These are phyloP conservation scores for Seiridium cupressi DNA, from an alignment of 2,329 filamentous ascomycete species.

Conservation along the genomic window DNA sequence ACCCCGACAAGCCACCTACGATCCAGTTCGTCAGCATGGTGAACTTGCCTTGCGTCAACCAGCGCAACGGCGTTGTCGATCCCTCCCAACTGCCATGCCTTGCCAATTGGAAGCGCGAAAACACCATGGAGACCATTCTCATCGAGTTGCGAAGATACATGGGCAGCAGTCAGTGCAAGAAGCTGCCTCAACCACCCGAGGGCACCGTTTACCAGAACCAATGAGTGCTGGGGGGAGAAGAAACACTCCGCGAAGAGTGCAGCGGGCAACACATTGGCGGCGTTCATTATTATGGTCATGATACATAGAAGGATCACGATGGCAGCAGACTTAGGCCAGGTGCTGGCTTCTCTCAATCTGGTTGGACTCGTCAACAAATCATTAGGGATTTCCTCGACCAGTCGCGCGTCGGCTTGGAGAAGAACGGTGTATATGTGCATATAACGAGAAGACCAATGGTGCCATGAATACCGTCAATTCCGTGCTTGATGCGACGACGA, in stretches of 20 bases:
- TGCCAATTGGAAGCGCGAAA: conserved; percentile 85
- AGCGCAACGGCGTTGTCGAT: conserved; percentile 79
- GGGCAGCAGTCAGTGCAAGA: conserved; percentile 89
- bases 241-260: not conserved
- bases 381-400: too few relatives aligned
- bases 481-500: too few relatives aligned
- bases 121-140: conserved; percentile 91
- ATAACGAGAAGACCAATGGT: too few relatives aligned
- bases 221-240: not conserved
- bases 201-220: conserved; percentile 51
- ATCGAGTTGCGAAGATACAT: conserved; percentile 90
- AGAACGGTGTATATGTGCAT: too few relatives aligned
- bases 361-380: too few relatives aligned
- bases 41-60: conserved; percentile 93
- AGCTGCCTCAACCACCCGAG: conserved; percentile 90
- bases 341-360: too few relatives aligned
- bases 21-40: conserved; percentile 93
- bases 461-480: too few relatives aligned
- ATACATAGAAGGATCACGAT: too few relatives aligned
- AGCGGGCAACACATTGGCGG: too few relatives aligned
- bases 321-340: too few relatives aligned
- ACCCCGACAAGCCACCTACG: conserved; percentile 84
- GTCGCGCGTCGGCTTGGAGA: too few relatives aligned
- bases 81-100: conserved; percentile 80
- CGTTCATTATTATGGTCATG: too few relatives aligned